Evolutionary conservation across 2,329 filamentous ascomycete species (phyloP).

Genomic region (Pestalotiopsis sp.): DNA sequence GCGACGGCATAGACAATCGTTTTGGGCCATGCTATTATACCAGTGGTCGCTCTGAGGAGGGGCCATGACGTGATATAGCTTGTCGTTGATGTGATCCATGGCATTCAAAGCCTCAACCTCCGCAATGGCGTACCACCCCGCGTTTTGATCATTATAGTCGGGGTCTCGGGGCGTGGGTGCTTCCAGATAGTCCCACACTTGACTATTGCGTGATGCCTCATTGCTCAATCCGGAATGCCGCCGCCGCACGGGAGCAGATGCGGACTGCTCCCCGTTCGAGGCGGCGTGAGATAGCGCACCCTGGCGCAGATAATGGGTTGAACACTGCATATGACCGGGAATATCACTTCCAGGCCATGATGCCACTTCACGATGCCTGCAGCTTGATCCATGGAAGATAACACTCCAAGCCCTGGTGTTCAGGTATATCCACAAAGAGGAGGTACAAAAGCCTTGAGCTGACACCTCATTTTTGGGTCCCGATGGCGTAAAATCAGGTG

Average conservation of each 20-base stretch:
- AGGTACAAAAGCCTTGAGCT: background rate
- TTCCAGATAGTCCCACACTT: background rate
- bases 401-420: background rate
- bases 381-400: background rate
- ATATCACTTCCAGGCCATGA: background rate
- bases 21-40: background rate
- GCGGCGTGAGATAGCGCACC: background rate
- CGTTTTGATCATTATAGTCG: background rate
- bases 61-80: conserved; percentile 15
- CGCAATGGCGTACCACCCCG: background rate
- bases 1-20: background rate
- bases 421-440: background rate
- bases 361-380: background rate
- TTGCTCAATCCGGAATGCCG: background rate
- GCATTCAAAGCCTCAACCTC: background rate
- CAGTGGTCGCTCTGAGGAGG: background rate
- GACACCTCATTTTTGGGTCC: background rate
- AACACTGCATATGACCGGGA: background rate
- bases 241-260: background rate
- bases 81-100: conserved; percentile 9
- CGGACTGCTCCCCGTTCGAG: background rate
- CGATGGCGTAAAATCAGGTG: background rate
- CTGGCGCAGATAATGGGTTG: background rate
- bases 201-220: background rate
- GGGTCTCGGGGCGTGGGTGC: background rate